Evolutionary conservation across 495 filamentous ascomycete genomes (phyloP), one percentile per base, ranked within the genome.

Genomic region (Poronia punctata): DNA sequence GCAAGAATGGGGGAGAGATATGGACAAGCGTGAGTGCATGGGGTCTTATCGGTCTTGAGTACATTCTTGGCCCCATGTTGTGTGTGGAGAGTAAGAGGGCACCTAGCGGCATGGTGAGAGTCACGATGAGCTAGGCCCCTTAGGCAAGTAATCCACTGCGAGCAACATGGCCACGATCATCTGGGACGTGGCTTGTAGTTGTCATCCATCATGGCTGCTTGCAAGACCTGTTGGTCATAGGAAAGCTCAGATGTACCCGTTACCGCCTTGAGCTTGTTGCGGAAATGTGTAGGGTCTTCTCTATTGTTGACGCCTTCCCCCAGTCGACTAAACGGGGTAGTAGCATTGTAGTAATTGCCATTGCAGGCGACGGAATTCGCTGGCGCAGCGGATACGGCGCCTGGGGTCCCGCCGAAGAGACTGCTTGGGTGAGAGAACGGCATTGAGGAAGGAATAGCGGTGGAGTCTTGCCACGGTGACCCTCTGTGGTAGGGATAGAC

Each of bases 341-440:
- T 49, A 7, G 43, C 46, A 23, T 53, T 53, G 26, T 48, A 53
- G 12, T 43, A 48, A 19, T 46, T 32, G 6, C 55, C 55, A 19
- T 58, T 58, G 29, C 40, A 50, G 16, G 46, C 41, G 11, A 36
- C 32, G 8, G 38, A 28, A n/a, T 46, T 48, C 20, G 48, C 37
- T 30, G 46, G 46, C 8, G 27, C 44, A 7, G 21, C 37, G 3
- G 40, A 12, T 34, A 33, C 34, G 17, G 33, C 29, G 6, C 31
- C 42, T 18, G 59, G 54, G 21, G 60, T 56, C 14, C 60, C 54
- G n/a, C 33, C 49, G 20, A 56, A 54, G 8, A 67, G 41, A 35
- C 58, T 67, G 40, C 60, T 65, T 1, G 56, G 48, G 35, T 64
- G 48, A 8, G 60, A 49, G 38, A 64, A 65, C 19, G 18, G 41